phyloP scores from a whole-genome alignment of 2,329 filamentous ascomycete genomes.

The Pestalotiopsis sp. region DNA sequence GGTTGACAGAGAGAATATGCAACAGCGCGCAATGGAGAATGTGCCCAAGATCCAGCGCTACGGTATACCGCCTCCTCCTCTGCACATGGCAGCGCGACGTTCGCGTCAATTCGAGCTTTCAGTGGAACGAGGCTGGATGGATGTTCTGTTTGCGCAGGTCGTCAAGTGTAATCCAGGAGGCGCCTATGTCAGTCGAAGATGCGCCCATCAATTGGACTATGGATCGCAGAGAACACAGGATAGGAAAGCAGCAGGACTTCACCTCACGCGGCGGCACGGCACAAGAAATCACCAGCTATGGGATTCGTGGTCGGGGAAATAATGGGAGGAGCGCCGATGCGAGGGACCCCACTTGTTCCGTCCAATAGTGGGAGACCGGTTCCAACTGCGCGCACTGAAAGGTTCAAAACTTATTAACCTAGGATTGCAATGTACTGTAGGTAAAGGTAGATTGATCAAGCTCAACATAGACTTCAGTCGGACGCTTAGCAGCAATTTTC shows the following conservation, averaged over 20 bases:
- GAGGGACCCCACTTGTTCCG: not conserved
- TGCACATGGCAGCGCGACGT: not conserved
- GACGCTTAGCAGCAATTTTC: not conserved
- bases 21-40: not conserved
- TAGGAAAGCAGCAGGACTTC: not conserved
- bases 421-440: not conserved
- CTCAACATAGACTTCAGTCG: too few species aligned
- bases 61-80: constrained; percentile 1
- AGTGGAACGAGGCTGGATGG: not conserved
- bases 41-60: constrained; percentile 3
- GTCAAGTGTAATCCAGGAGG: not conserved
- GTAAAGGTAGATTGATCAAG: not conserved
- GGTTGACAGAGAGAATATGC: not conserved
- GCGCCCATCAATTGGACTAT: not conserved
- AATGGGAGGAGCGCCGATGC: not conserved
- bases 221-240: not conserved
- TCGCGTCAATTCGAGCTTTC: not conserved
- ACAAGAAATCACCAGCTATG: constrained; percentile 7
- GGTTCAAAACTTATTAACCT: not conserved
- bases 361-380: not conserved
- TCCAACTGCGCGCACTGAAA: not conserved
- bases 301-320: constrained; percentile 7
- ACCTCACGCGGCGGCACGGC: not conserved
- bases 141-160: not conserved
- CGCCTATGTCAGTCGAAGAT: not conserved